A percentile compares a stretch with the other conserved stretches of the same genome.
Conservation (phyloP, 768 basidiomycete species). For the Cystoderma amianthinum region DNA sequence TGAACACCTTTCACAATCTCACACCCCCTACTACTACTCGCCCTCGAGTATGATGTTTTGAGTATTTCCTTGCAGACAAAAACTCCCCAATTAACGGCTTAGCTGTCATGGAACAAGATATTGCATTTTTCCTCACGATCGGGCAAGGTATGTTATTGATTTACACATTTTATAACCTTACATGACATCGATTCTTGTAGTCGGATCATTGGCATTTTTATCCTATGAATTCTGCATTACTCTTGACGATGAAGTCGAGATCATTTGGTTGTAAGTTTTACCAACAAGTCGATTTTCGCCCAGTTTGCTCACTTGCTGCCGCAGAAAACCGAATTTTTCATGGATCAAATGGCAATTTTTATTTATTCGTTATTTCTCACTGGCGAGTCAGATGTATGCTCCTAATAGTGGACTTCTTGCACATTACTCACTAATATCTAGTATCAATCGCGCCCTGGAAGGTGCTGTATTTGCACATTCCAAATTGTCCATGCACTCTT, state of each 20-base stretch:
- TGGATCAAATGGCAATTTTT: constrained; percentile 23
- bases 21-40: neutral
- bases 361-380: constrained; percentile 20
- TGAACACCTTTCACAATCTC: neutral
- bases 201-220: constrained; percentile 22
- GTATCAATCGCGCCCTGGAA: constrained; percentile 16
- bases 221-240: constrained; percentile 26
- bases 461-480: constrained; percentile 7
- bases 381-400: constrained; percentile 18
- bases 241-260: constrained; percentile 24
- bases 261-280: constrained; percentile 25
- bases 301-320: neutral
- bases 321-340: constrained; percentile 12
- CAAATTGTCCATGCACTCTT: constrained; percentile 3
- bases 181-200: constrained; percentile 8
- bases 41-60: neutral
- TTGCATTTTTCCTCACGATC: constrained; percentile 9
- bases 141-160: constrained; percentile 11
- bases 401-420: neutral
- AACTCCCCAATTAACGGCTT: neutral
- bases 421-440: constrained; percentile 4
- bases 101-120: neutral
- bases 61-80: neutral
- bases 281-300: neutral
- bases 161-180: neutral